These are phyloP conservation scores for Yamadazyma pseudoaaseri DNA, from an alignment of 1,139 yeast species.

Conservation along the genomic window DNA sequence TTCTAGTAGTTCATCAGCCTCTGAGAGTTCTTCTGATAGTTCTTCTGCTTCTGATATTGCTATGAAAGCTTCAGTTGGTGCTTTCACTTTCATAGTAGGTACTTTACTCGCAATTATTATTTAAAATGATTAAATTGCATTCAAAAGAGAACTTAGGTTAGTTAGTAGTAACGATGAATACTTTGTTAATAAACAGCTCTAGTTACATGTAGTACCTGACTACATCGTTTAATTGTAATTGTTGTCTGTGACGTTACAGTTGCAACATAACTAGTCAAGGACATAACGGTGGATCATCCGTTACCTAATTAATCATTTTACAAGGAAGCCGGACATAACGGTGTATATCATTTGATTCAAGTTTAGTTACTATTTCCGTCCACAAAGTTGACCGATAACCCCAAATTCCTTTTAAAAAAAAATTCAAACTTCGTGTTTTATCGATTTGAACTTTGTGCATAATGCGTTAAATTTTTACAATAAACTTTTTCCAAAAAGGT, in stretches of 20 bases:
- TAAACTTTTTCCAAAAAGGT: background rate
- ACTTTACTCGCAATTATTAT: constrained; percentile 9
- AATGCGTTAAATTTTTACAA: constrained; percentile 10
- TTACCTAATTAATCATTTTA: too few species aligned
- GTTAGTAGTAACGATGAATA: background rate
- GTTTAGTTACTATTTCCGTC: too few species aligned
- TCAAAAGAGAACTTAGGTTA: background rate
- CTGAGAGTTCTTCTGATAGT: constrained; percentile 19
- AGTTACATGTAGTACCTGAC: too few species aligned
- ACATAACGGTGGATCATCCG: too few species aligned
- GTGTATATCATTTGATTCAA: too few species aligned
- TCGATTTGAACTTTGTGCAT: constrained; percentile 16
- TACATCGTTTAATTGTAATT: too few species aligned
- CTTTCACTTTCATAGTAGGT: constrained; percentile 10
- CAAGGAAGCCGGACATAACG: background rate
- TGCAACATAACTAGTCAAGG: too few species aligned
- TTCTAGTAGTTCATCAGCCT: constrained; percentile 8
- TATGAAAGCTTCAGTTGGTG: constrained; percentile 8
- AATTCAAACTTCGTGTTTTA: constrained; percentile 5
- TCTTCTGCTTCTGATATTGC: constrained; percentile 22
- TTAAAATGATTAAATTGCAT: constrained; percentile 1
- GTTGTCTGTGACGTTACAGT: too few species aligned
- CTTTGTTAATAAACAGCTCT: too few species aligned
- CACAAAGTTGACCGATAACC: background rate
- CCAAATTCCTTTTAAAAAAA: background rate